These are phyloP conservation scores for Eucalyptus pauciflora DNA, from an alignment of 345 rosid genomes.

Conservation along the genomic window DNA sequence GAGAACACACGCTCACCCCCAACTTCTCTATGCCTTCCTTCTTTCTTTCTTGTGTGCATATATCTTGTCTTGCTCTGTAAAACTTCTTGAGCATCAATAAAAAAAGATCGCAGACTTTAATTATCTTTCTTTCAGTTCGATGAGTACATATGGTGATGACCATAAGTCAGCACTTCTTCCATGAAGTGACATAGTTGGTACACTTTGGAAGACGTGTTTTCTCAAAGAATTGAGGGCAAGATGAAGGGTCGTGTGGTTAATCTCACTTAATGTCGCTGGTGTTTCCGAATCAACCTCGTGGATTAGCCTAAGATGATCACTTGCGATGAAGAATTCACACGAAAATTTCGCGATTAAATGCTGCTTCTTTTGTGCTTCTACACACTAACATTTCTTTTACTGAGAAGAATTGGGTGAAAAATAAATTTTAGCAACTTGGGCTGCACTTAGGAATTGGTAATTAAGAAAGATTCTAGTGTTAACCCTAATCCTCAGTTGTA, in stretches of 20 bases:
- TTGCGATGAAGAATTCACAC: fast-evolving
- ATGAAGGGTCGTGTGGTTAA: background rate
- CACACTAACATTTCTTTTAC: background rate
- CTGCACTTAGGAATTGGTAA: constrained; percentile 2
- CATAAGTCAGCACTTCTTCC: background rate
- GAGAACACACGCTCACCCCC: no score
- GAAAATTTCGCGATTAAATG: background rate
- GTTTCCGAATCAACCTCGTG: background rate
- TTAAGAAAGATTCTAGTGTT: background rate
- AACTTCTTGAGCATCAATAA: background rate
- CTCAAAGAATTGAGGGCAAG: background rate
- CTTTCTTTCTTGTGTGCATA: background rate
- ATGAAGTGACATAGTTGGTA: background rate
- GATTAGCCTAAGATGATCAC: no score
- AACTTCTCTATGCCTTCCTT: no score
- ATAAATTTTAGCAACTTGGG: no score
- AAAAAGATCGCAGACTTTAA: background rate
- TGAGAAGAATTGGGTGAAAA: background rate
- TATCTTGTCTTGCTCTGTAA: background rate
- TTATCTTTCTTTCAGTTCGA: background rate
- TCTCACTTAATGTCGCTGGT: background rate
- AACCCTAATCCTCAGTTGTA: background rate
- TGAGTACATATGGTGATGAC: background rate
- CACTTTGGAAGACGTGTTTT: background rate
- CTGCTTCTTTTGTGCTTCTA: background rate